Evolutionary conservation across 2,329 filamentous ascomycete species (phyloP).

Genomic region (Trichoderma brevicompactum): DNA sequence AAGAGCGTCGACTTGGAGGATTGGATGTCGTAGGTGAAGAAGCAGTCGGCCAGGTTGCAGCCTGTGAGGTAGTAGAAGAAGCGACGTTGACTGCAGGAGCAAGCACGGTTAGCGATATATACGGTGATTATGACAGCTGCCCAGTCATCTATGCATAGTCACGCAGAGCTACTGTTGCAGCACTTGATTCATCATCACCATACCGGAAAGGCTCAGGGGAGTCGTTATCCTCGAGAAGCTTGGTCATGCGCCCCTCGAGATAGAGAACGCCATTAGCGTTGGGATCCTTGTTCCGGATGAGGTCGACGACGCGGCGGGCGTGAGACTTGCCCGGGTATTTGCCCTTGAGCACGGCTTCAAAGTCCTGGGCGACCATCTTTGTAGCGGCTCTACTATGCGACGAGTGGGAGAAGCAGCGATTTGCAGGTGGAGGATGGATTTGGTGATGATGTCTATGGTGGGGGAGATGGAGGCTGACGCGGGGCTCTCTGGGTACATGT

Average conservation of each 20-base stretch:
- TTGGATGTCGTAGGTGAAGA: slow-evolving; percentile 78
- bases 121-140: no score
- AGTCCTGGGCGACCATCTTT: slow-evolving; percentile 48
- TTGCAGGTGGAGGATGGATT: background rate
- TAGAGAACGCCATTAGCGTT: slow-evolving; percentile 75
- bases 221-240: slow-evolving; percentile 88
- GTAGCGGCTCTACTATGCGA: background rate
- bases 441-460: slow-evolving; percentile 23
- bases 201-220: slow-evolving; percentile 80
- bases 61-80: slow-evolving; percentile 96
- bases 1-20: slow-evolving; percentile 79
- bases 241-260: slow-evolving; percentile 81
- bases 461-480: slow-evolving; percentile 17
- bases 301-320: slow-evolving; percentile 79
- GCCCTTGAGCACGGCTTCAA: slow-evolving; percentile 59
- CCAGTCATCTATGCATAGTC: background rate
- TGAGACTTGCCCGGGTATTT: slow-evolving; percentile 87
- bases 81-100: slow-evolving; percentile 71
- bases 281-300: slow-evolving; percentile 70
- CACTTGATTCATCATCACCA: background rate
- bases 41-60: slow-evolving; percentile 77
- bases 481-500: slow-evolving; percentile 16
- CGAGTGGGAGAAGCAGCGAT: slow-evolving; percentile 10
- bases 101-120: slow-evolving; percentile 1
- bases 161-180: background rate